Evolutionary conservation across 2,329 filamentous ascomycete species (phyloP).

Genomic region (Alternaria consortialis): DNA sequence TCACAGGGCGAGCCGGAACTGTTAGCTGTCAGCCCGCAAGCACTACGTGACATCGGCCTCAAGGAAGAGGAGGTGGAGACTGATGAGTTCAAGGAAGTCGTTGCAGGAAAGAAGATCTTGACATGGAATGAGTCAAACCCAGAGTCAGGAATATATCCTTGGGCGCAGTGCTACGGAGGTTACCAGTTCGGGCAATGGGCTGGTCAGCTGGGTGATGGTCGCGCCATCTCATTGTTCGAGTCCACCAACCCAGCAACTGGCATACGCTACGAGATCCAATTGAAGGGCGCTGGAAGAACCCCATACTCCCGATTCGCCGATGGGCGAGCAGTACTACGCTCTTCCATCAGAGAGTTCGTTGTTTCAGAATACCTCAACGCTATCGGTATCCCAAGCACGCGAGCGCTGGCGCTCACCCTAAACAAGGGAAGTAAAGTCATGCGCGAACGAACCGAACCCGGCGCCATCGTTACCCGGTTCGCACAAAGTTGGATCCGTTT

Average conservation of each 20-base stretch:
- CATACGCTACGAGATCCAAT: constrained; percentile 85
- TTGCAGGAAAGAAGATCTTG: constrained; percentile 83
- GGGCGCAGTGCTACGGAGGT: constrained; percentile 98
- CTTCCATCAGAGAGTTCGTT: constrained; percentile 92
- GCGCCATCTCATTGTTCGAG: constrained; percentile 95
- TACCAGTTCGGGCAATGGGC: constrained; percentile 81
- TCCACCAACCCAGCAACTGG: constrained; percentile 76
- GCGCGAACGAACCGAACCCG: constrained; percentile 84
- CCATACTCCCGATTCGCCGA: constrained; percentile 97
- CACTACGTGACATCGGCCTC: constrained; percentile 83
- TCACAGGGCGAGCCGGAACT: constrained; percentile 76
- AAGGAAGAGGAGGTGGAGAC: constrained; percentile 71
- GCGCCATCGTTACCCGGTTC: constrained; percentile 90
- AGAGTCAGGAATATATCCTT: constrained; percentile 78
- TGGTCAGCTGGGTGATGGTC: constrained; percentile 91
- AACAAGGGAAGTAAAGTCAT: constrained; percentile 68
- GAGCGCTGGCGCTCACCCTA: constrained; percentile 84
- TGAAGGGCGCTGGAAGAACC: constrained; percentile 92
- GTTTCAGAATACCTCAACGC: constrained; percentile 90
- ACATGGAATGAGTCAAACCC: constrained; percentile 73
- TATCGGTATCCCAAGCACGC: constrained; percentile 83
- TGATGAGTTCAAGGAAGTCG: constrained; percentile 77
- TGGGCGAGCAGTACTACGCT: constrained; percentile 90
- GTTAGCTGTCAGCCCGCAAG: constrained; percentile 79
- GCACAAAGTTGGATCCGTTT: constrained; percentile 91